These are phyloP conservation scores for Solanum habrochaites DNA, from an alignment of 257 asterid genomes.

Conservation along the genomic window DNA sequence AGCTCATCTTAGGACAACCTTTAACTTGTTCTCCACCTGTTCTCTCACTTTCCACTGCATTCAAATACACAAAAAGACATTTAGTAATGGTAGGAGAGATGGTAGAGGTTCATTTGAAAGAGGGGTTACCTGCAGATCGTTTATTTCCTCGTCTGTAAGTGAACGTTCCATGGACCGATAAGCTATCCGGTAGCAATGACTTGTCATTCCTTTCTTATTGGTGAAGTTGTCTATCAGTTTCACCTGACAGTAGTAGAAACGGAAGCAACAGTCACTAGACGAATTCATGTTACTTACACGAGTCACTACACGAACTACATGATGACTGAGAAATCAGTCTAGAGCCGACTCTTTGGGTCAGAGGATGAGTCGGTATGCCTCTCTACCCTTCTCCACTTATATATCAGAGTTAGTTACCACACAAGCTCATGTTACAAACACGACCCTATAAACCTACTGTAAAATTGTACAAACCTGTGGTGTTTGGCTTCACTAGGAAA, in stretches of 20 bases:
- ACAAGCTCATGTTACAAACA: neutral
- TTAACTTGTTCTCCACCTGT: slow-evolving; percentile 72
- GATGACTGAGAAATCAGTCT: neutral
- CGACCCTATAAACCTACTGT: neutral
- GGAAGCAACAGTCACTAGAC: neutral
- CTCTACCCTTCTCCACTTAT: neutral
- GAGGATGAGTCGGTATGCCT: neutral
- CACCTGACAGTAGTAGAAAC: slow-evolving; percentile 30
- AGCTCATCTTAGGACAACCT: slow-evolving; percentile 71
- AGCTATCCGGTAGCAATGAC: slow-evolving; percentile 82
- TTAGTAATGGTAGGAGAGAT: neutral
- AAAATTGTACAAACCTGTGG: neutral
- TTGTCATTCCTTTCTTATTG: slow-evolving; percentile 90
- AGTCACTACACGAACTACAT: neutral
- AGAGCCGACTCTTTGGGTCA: neutral
- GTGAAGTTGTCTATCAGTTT: slow-evolving; percentile 72
- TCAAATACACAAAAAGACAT: neutral
- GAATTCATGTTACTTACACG: neutral
- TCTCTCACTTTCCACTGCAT: slow-evolving; percentile 91
- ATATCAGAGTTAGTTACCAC: neutral
- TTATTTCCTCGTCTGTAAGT: slow-evolving; percentile 88
- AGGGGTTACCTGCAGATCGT: slow-evolving; percentile 70
- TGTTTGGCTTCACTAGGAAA: neutral
- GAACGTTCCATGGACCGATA: slow-evolving; percentile 96
- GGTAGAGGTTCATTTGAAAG: neutral